Evolutionary conservation across 768 basidiomycete species (phyloP), one percentile per base, ranked within the genome.

Genomic region (Rhodocollybia butyracea): DNA sequence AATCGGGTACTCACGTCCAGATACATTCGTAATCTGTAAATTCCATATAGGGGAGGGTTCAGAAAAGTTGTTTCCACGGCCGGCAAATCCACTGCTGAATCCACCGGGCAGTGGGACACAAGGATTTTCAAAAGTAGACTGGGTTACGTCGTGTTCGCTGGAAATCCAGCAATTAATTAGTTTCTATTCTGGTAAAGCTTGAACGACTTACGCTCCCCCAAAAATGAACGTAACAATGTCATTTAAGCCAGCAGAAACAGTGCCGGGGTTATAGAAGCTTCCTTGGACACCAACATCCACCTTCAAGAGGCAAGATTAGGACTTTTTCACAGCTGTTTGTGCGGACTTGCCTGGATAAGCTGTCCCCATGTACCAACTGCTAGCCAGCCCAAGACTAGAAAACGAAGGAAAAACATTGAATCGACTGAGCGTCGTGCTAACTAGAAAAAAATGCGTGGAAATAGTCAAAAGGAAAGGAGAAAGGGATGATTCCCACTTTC

Each of bases 151-250:
- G 60, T 80, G 78, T 19, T 58, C 48, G 31, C 76, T 76, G 30
- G 2, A n/a, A 41, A 41, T 26, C 7, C 8, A 7, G 22, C 19
- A 8, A 19, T 8, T n/a, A 43, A 17, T 7, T n/a, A 43, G 21
- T 8, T 24, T 7, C 41, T 10, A 43, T n/a, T 19, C 15, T 7
- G 19, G 21, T n/a, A 43, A 19, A 8, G 8, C 21, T 19, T 10
- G 51, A 52, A 8, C 22, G 11, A 58, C 70, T 54, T 55, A 76
- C 75, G 64, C 65, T 59, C 73, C 76, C 17, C 60, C 64, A 51
- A 77, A 76, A 21, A 75, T 43, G 57, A 78, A 79, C 32, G 61
- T 66, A 2, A 78, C 63, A 1, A 61, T 69, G 59, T 76, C 75
- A 45, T 68, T 67, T 26, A 65, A 17, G 4, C 51, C 52, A 15